A percentile compares a stretch with the other conserved stretches of the same genome.
phyloP scores from a whole-genome alignment of 2,329 filamentous ascomycete genomes.

The Dryadomyces sulphureus region DNA sequence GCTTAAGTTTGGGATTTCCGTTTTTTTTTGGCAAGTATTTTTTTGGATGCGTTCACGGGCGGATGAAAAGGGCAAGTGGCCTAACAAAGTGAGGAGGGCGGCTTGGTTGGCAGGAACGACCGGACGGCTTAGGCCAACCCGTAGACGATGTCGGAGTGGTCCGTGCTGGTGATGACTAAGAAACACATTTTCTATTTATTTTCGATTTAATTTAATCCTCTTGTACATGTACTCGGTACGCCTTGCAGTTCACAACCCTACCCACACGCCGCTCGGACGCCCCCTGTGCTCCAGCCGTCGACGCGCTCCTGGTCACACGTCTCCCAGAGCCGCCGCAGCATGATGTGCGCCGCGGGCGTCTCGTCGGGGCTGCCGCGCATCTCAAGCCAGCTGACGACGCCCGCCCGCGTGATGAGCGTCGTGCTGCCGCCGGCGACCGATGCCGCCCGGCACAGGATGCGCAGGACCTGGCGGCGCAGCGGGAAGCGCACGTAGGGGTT shows the following conservation, averaged over 20 bases:
- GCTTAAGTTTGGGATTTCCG: neutral
- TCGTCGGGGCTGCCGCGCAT: slow-evolving; percentile 20
- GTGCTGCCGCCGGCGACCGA: slow-evolving; percentile 58
- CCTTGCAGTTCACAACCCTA: too few relatives aligned
- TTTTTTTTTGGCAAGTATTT: neutral
- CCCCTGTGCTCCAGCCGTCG: slow-evolving; percentile 47
- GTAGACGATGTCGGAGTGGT: slow-evolving; percentile 1
- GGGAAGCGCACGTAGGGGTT: slow-evolving; percentile 48
- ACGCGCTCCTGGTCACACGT: slow-evolving; percentile 55
- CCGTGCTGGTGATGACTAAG: too few relatives aligned
- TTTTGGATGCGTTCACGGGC: neutral
- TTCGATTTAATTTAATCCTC: too few relatives aligned
- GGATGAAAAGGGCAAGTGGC: slow-evolving; percentile 4
- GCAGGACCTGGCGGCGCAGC: slow-evolving; percentile 43
- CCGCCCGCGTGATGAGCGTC: slow-evolving; percentile 65
- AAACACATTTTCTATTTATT: too few relatives aligned
- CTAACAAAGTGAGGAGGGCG: neutral
- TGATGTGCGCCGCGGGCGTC: slow-evolving; percentile 30
- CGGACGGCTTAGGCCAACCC: neutral
- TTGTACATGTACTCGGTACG: too few relatives aligned
- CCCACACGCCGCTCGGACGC: slow-evolving; percentile 13
- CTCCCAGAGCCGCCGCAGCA: slow-evolving; percentile 45
- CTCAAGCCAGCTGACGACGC: slow-evolving; percentile 57
- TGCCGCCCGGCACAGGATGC: slow-evolving; percentile 52
- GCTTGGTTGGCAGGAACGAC: slow-evolving; percentile 1